Evolutionary conservation across 192 early-diverging fungal species (phyloP).

Genomic region (Dissophora ornata): DNA sequence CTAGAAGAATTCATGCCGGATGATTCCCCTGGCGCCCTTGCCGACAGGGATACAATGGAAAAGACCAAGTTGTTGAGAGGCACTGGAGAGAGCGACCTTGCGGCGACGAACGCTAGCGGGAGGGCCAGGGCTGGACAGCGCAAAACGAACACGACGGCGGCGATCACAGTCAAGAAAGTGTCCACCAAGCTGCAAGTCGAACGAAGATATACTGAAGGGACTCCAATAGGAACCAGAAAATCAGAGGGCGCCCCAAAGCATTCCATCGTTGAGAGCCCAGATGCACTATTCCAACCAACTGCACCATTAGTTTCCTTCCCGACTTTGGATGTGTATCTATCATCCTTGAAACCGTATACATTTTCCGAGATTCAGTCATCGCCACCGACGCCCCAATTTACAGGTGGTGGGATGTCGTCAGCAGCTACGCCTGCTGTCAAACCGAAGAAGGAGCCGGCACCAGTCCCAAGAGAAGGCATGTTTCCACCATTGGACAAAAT

Average conservation of each 20-base stretch:
- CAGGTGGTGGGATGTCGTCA: background rate
- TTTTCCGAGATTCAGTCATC: slow-evolving; percentile 22
- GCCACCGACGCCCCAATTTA: background rate
- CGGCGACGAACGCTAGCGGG: too few species aligned
- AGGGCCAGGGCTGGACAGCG: too few species aligned
- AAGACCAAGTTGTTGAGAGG: slow-evolving; percentile 14
- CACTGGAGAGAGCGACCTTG: too few species aligned
- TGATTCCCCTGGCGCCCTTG: slow-evolving; percentile 18
- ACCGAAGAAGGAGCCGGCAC: slow-evolving; percentile 17
- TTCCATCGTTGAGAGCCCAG: slow-evolving; percentile 23
- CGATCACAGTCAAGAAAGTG: background rate
- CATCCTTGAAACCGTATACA: slow-evolving; percentile 22
- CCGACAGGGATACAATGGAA: slow-evolving; percentile 19
- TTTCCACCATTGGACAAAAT: slow-evolving; percentile 52
- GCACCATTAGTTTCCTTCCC: slow-evolving; percentile 42
- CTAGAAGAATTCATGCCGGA: slow-evolving; percentile 24
- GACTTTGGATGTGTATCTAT: slow-evolving; percentile 42
- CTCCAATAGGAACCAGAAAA: slow-evolving; percentile 36
- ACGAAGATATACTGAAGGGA: slow-evolving; percentile 31
- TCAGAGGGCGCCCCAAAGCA: slow-evolving; percentile 23
- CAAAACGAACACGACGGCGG: background rate
- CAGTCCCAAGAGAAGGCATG: slow-evolving; percentile 36
- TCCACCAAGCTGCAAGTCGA: too few species aligned
- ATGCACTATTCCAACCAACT: slow-evolving; percentile 36
- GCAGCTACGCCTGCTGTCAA: slow-evolving; percentile 1